Conservation (phyloP, 75 land plant species). For the Cryptomeria japonica region DNA sequence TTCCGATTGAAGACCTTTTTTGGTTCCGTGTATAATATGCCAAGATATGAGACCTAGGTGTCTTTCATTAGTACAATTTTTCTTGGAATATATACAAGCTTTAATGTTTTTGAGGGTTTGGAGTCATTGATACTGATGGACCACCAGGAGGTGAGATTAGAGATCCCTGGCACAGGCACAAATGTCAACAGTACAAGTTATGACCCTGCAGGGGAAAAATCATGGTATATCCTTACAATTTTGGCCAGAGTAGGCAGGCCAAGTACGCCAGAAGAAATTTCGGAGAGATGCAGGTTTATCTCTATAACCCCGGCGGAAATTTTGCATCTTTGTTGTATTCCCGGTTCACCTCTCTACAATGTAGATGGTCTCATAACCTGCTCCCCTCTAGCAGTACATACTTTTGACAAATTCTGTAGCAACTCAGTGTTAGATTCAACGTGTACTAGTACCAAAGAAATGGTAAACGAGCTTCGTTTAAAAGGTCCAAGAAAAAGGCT, state of each 20-base stretch:
- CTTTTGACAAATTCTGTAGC: constrained; percentile 9
- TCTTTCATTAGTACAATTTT: background rate
- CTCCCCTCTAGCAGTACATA: constrained; percentile 12
- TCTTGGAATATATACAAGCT: background rate
- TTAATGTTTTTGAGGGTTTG: background rate
- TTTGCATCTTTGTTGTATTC: constrained; percentile 43
- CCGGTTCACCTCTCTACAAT: constrained; percentile 51
- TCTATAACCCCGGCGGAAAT: constrained; percentile 33
- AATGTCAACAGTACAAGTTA: background rate
- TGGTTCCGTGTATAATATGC: background rate
- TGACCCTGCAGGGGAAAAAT: constrained; percentile 21
- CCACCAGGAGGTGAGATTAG: background rate
- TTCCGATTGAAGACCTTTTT: background rate
- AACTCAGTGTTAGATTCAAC: background rate
- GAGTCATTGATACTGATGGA: background rate
- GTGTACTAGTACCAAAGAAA: background rate
- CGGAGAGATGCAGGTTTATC: constrained; percentile 28
- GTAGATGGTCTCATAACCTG: constrained; percentile 28
- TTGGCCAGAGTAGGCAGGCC: constrained; percentile 51
- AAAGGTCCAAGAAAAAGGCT: background rate
- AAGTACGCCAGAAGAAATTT: constrained; percentile 37
- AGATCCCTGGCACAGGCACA: background rate
- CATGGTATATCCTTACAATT: constrained; percentile 48
- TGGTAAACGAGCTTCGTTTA: background rate
- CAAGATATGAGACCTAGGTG: background rate